phyloP scores from a whole-genome alignment of 306 rosid species.

The Acacia acuminata region DNA sequence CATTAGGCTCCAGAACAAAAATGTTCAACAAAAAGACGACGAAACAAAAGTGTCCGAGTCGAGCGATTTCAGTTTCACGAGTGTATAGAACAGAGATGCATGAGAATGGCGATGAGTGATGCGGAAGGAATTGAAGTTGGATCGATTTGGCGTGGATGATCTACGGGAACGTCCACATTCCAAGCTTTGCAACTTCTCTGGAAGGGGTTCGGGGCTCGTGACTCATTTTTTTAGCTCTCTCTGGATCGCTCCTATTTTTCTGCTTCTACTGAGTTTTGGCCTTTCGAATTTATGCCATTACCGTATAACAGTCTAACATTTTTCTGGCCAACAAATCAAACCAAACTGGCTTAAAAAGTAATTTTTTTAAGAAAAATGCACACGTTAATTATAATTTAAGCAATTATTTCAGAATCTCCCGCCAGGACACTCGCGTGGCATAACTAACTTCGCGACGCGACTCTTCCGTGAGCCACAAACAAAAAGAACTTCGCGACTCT shows the following conservation, averaged over 20 bases:
- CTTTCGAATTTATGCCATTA: neutral
- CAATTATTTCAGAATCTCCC: constrained; percentile 15
- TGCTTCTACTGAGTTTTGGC: neutral
- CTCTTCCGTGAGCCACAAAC: neutral
- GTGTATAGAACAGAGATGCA: neutral
- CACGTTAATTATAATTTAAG: neutral
- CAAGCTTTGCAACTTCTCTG: constrained; percentile 7
- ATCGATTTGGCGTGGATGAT: neutral
- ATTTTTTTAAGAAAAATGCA: too few species aligned
- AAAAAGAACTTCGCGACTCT: neutral
- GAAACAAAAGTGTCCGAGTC: neutral
- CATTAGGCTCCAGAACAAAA: constrained; percentile 37
- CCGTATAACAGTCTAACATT: neutral
- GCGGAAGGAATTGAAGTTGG: neutral
- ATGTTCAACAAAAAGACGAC: neutral
- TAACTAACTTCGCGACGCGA: constrained; percentile 3
- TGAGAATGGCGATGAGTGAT: neutral
- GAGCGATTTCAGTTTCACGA: neutral
- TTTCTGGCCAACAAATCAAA: too few species aligned
- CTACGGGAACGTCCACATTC: neutral
- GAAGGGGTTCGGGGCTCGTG: neutral
- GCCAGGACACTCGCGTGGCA: constrained; percentile 22
- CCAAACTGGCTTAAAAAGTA: too few species aligned
- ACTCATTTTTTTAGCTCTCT: neutral
- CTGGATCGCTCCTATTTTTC: constrained; percentile 5